Percentiles rank a stretch among this genome's conserved stretches.
Conservation (phyloP, 495 filamentous ascomycete genomes). For the Penicillium robsamsonii region DNA sequence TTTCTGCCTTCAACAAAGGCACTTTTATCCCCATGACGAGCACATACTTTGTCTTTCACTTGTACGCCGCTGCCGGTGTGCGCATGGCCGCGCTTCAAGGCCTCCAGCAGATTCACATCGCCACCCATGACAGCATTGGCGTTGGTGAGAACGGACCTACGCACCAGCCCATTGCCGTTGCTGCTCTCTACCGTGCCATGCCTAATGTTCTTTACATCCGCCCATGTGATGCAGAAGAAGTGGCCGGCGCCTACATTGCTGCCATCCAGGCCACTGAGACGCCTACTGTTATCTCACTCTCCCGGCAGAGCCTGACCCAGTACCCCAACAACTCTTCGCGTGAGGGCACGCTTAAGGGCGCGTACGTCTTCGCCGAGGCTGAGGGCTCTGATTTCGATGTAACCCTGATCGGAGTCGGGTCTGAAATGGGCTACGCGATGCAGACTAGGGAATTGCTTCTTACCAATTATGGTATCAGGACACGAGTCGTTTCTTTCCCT, state of each 20-base stretch:
- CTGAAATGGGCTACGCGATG: too few species aligned
- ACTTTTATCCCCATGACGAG: constrained; percentile 45
- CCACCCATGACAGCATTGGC: constrained; percentile 53
- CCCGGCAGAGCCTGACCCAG: too few species aligned
- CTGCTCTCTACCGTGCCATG: constrained; percentile 49
- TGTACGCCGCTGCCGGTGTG: constrained; percentile 44
- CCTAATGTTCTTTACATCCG: constrained; percentile 51
- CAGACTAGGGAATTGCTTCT: too few species aligned
- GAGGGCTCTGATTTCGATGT: too few species aligned
- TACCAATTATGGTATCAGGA: too few species aligned
- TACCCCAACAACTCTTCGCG: too few species aligned
- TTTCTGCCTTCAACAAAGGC: constrained; percentile 40
- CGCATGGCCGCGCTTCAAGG: constrained; percentile 50
- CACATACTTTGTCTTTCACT: constrained; percentile 52
- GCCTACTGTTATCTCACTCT: too few species aligned
- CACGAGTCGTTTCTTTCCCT: too few species aligned
- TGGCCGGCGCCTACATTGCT: constrained; percentile 19
- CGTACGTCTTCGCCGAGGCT: too few species aligned
- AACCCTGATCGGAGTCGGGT: too few species aligned
- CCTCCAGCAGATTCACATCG: constrained; percentile 49
- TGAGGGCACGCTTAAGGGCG: too few species aligned
- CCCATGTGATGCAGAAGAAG: constrained; percentile 48
- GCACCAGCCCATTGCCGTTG: constrained; percentile 52
- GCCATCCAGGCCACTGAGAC: too few species aligned
- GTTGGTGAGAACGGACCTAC: constrained; percentile 53